These are phyloP conservation scores for Metschnikowia sp. DNA, from an alignment of 805 yeast species.

Conservation along the genomic window DNA sequence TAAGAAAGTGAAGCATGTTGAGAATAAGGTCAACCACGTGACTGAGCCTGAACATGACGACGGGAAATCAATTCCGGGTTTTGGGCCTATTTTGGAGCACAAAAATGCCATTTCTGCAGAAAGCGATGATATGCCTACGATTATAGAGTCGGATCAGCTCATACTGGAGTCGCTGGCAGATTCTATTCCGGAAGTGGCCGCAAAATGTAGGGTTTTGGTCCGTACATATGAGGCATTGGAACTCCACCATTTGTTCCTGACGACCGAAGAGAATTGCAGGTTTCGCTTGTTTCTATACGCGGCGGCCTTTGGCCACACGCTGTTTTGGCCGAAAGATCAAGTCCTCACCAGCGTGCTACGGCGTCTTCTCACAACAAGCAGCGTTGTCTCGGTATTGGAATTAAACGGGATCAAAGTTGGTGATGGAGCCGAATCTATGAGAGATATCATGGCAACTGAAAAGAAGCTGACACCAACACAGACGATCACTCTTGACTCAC, in stretches of 20 bases:
- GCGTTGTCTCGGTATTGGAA: not conserved
- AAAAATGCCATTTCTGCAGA: not conserved
- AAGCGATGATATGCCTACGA: conserved; percentile 8
- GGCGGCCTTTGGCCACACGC: conserved; percentile 5
- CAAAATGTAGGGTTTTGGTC: conserved; percentile 1
- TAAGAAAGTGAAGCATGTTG: conserved; percentile 3
- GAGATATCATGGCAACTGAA: no score
- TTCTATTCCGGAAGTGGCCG: conserved; percentile 1
- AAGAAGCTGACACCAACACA: no score
- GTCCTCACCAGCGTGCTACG: conserved; percentile 6
- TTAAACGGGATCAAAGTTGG: not conserved
- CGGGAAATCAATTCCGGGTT: no score
- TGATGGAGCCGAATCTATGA: no score
- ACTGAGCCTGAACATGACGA: no score
- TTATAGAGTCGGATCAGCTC: conserved; percentile 10
- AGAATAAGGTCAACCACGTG: not conserved
- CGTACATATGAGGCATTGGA: conserved; percentile 8
- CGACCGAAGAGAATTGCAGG: conserved; percentile 9
- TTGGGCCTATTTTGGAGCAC: not conserved
- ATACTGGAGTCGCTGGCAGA: conserved; percentile 2
- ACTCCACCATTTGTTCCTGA: conserved; percentile 11
- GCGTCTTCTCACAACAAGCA: conserved; percentile 11
- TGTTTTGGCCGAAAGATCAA: conserved; percentile 7
- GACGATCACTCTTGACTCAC: no score
- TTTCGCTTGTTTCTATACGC: conserved; percentile 17